phyloP scores from a whole-genome alignment of 2,329 filamentous ascomycete species.

The Colletotrichum plurivorum region DNA sequence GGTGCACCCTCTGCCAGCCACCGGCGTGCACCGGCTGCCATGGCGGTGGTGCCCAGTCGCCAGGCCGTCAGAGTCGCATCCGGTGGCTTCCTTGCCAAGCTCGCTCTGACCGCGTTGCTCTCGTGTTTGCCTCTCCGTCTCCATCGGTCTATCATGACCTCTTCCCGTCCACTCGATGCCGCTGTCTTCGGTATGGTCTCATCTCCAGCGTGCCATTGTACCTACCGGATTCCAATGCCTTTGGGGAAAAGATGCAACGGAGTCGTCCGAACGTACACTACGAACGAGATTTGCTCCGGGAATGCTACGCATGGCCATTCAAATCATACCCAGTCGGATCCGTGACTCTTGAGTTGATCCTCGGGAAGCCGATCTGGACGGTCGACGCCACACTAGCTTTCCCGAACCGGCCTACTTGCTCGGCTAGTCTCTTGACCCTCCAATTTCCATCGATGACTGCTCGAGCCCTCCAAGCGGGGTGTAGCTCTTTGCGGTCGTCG shows the following conservation, averaged over 20 bases:
- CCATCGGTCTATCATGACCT: slow-evolving; percentile 20
- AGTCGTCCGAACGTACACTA: not conserved
- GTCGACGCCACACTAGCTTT: slow-evolving; percentile 19
- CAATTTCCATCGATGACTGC: slow-evolving; percentile 25
- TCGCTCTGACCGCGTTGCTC: slow-evolving; percentile 31
- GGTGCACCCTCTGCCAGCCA: slow-evolving; percentile 22
- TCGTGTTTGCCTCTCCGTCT: slow-evolving; percentile 22
- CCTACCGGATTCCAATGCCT: slow-evolving; percentile 1
- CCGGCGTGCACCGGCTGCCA: slow-evolving; percentile 10
- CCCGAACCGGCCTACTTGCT: slow-evolving; percentile 6
- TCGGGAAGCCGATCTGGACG: slow-evolving; percentile 9
- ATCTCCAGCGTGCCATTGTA: not conserved
- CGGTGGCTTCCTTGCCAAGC: slow-evolving; percentile 19
- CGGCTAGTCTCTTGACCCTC: slow-evolving; percentile 21
- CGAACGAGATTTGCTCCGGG: not conserved
- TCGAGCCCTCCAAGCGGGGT: slow-evolving; percentile 21
- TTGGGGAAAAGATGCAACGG: slow-evolving; percentile 13
- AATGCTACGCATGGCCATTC: not conserved
- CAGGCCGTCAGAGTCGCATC: slow-evolving; percentile 25
- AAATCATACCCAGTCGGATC: slow-evolving; percentile 7
- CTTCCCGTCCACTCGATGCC: slow-evolving; percentile 13
- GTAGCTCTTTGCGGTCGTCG: slow-evolving; percentile 16
- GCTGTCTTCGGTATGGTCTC: slow-evolving; percentile 33
- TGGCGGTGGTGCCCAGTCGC: not conserved
- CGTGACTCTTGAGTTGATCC: slow-evolving; percentile 6